These are phyloP conservation scores for Crithidia bombi DNA, from an alignment of 208 protist genomes.

Conservation along the genomic window DNA sequence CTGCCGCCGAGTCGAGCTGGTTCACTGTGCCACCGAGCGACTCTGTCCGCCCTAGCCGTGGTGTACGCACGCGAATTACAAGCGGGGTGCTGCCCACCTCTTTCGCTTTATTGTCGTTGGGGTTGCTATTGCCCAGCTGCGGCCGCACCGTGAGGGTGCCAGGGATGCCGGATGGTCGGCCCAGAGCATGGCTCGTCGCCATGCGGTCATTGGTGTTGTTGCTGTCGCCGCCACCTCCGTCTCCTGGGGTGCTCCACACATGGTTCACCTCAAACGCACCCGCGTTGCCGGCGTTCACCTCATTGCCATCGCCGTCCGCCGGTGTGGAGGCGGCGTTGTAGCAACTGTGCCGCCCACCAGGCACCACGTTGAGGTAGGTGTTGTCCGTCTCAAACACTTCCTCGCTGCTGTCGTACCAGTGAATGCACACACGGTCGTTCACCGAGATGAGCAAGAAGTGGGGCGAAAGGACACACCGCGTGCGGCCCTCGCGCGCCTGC, in stretches of 20 bases:
- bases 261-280: conserved; percentile 13
- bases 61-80: conserved; percentile 14
- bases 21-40: neutral
- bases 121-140: neutral
- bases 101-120: neutral
- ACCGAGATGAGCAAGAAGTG: conserved; percentile 17
- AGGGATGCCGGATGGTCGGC: neutral
- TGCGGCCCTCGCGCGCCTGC: conserved; percentile 10
- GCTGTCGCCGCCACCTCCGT: too few relatives aligned
- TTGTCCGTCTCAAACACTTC: conserved; percentile 37
- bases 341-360: conserved; percentile 29
- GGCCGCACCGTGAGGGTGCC: neutral
- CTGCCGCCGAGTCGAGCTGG: neutral
- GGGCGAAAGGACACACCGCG: conserved; percentile 1
- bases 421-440: conserved; percentile 30
- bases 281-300: neutral
- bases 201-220: too few relatives aligned
- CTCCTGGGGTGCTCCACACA: neutral
- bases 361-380: conserved; percentile 31
- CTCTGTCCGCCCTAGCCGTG: conserved; percentile 1
- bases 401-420: conserved; percentile 26
- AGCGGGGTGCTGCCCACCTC: neutral
- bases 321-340: conserved; percentile 4
- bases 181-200: conserved; percentile 4
- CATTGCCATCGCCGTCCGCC: neutral